Percentiles rank a stretch among this genome's conserved stretches.
Evolutionary conservation across 2,329 filamentous ascomycete genomes (phyloP).

Genomic region (Graphilbum sp.): DNA sequence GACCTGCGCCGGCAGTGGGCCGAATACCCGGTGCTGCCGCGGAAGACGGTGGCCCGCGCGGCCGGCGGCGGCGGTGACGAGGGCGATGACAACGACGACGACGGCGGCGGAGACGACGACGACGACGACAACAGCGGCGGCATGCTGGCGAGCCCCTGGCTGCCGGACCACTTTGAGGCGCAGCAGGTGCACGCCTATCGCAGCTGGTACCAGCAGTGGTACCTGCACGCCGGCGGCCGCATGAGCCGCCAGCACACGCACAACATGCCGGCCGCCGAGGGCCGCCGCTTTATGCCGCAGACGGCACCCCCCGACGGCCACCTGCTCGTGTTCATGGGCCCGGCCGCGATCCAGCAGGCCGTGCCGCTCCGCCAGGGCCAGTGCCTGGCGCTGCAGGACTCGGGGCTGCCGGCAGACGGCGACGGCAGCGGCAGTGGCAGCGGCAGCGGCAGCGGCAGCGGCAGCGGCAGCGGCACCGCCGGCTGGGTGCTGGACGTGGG

Average conservation of each 20-base stretch:
- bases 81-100: not conserved
- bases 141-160: constrained; percentile 23
- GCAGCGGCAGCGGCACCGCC: not conserved
- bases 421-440: constrained; percentile 3
- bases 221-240: not conserved
- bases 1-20: constrained; percentile 25
- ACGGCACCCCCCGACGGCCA: constrained; percentile 5
- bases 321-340: constrained; percentile 14
- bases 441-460: constrained; percentile 6
- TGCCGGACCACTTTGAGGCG: constrained; percentile 19
- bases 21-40: constrained; percentile 23
- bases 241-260: constrained; percentile 1
- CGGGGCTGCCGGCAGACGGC: constrained; percentile 7
- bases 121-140: too few species aligned
- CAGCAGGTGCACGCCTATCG: constrained; percentile 16
- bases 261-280: constrained; percentile 2
- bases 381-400: constrained; percentile 6
- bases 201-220: constrained; percentile 13
- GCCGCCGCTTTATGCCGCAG: constrained; percentile 7
- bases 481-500: constrained; percentile 40
- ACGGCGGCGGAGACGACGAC: not conserved
- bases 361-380: constrained; percentile 8
- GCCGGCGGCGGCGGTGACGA: not conserved
- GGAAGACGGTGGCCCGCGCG: constrained; percentile 8
- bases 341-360: constrained; percentile 12